phyloP scores from a whole-genome alignment of 148 eudicot genomes.

The Vaccinium darrowii region DNA sequence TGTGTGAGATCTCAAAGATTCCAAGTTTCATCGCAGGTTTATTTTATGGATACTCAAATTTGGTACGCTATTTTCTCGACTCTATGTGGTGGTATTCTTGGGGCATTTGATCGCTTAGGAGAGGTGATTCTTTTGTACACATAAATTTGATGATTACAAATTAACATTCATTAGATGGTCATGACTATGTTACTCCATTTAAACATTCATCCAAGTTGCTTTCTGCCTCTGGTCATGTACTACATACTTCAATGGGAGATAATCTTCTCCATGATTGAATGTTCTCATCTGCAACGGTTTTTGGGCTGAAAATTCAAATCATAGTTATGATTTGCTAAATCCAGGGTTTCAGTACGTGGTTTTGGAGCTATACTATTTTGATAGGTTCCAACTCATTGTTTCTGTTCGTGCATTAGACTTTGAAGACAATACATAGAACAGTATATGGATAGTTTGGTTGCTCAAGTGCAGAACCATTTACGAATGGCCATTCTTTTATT shows the following conservation, averaged over 20 bases:
- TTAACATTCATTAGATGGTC: neutral
- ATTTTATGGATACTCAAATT: conserved; percentile 71
- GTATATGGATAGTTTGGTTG: neutral
- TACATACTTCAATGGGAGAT: neutral
- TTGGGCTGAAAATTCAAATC: neutral
- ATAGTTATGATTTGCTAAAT: neutral
- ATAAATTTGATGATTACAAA: neutral
- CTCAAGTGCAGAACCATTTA: neutral
- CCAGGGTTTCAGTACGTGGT: neutral
- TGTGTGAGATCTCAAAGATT: conserved; percentile 1
- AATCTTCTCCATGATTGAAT: neutral
- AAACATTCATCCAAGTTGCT: conserved; percentile 9
- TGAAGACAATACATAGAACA: neutral
- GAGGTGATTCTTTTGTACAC: conserved; percentile 48
- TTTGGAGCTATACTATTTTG: neutral
- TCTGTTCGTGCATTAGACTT: neutral
- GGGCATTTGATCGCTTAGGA: conserved; percentile 73
- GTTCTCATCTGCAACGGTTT: neutral
- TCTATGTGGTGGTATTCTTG: conserved; percentile 62
- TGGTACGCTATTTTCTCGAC: conserved; percentile 79
- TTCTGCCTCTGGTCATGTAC: neutral
- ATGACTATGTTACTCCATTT: neutral
- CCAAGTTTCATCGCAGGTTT: conserved; percentile 41
- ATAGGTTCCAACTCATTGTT: neutral
- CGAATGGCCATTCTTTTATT: neutral